These are phyloP conservation scores for Aquilaria agallochum DNA, from an alignment of 441 rosid species.

Conservation along the genomic window DNA sequence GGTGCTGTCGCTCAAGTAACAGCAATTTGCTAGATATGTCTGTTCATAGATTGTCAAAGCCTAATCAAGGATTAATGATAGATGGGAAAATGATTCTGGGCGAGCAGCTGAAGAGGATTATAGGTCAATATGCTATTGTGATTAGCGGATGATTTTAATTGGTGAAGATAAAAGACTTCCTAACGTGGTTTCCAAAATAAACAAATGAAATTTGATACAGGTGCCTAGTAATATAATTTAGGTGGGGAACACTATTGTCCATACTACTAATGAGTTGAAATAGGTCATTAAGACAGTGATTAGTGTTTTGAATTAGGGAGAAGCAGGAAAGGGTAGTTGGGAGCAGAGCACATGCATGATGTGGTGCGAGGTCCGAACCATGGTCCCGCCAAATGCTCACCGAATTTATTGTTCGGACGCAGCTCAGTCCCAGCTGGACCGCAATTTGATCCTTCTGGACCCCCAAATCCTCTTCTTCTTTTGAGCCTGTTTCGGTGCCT, in stretches of 20 bases:
- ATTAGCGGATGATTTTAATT: no score
- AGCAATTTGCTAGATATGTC: no score
- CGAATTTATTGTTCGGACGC: slow-evolving; percentile 15
- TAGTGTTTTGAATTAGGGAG: no score
- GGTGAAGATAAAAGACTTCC: no score
- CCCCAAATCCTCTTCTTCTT: background rate
- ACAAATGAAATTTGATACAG: background rate
- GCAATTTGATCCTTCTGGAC: slow-evolving; percentile 11
- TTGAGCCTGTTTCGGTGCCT: no score
- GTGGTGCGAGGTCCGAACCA: slow-evolving; percentile 12
- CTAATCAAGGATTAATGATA: no score
- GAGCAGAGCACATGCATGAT: slow-evolving; percentile 22
- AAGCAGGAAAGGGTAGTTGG: background rate
- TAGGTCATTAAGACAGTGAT: background rate
- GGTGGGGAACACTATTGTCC: background rate
- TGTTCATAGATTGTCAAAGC: no score
- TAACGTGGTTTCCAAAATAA: background rate
- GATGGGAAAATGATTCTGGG: no score
- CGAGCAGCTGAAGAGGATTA: no score
- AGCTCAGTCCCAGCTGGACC: slow-evolving; percentile 21
- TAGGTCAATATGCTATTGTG: no score
- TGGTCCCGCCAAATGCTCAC: slow-evolving; percentile 6
- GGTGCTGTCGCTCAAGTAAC: no score
- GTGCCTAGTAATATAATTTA: background rate
- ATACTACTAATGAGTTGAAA: background rate